Conservation (phyloP, 192 early-diverging fungal genomes). For the Haplosporangium gracile region DNA sequence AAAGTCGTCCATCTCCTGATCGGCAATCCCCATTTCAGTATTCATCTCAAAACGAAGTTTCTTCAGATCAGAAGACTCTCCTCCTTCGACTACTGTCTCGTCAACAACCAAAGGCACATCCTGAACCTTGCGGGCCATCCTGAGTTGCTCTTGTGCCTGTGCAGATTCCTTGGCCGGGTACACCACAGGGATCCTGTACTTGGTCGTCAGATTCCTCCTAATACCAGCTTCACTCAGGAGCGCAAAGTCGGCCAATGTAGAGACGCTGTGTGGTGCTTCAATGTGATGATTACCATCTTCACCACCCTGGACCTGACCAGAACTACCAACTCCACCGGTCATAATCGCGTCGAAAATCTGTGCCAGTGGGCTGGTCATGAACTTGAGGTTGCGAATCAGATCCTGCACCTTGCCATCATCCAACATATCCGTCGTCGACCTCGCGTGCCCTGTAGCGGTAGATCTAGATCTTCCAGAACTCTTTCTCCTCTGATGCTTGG, state of each 20-base stretch:
- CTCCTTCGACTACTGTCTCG: neutral
- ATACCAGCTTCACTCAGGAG: neutral
- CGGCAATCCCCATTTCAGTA: neutral
- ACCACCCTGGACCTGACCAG: neutral
- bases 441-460: neutral
- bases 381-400: conserved; percentile 19
- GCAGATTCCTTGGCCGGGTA: neutral
- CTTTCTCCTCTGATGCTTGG: neutral
- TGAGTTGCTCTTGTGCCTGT: neutral
- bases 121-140: too few species aligned
- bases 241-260: neutral
- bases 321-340: too few species aligned
- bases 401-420: conserved; percentile 33
- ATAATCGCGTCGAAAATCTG: neutral
- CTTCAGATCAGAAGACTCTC: neutral
- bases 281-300: neutral
- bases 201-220: neutral
- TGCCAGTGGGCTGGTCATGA: conserved; percentile 12
- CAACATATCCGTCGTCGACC: neutral
- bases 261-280: neutral
- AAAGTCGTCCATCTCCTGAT: neutral
- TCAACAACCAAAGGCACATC: neutral
- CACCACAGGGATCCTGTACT: neutral
- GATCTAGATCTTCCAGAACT: neutral
- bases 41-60: neutral